Evolutionary conservation across 2,329 filamentous ascomycete species (phyloP).

Genomic region (Xylaria sp.): DNA sequence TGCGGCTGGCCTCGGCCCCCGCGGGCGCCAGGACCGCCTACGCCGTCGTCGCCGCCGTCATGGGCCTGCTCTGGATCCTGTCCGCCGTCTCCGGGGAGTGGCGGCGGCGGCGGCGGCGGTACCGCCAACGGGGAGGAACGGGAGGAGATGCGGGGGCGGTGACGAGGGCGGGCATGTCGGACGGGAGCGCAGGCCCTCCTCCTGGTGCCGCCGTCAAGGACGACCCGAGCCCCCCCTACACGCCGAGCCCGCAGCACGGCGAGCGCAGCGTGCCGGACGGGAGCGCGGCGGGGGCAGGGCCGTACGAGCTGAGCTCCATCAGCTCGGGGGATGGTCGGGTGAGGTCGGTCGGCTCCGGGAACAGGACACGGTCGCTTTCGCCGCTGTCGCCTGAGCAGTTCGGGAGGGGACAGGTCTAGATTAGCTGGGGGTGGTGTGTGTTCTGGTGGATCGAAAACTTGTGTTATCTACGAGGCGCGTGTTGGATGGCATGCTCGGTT

Average conservation of each 20-base stretch:
- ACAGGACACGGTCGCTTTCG: conserved; percentile 9
- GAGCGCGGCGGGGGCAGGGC: not conserved
- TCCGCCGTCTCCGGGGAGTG: conserved; percentile 38
- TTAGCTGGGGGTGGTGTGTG: not conserved
- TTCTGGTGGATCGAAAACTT: not conserved
- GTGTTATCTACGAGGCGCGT: not conserved
- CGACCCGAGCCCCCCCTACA: conserved; percentile 26
- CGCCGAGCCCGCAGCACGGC: conserved; percentile 10
- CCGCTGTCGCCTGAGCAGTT: conserved; percentile 16
- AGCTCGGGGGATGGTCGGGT: conserved; percentile 2
- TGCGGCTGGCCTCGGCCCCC: conserved; percentile 41
- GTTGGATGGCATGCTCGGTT: too few species aligned
- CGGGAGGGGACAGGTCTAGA: conserved; percentile 20
- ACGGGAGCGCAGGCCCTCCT: not conserved
- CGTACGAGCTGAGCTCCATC: conserved; percentile 11
- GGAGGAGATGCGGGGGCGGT: too few species aligned
- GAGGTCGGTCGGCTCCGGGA: not conserved
- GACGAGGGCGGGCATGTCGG: too few species aligned
- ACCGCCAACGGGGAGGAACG: too few species aligned
- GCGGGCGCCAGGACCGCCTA: conserved; percentile 40
- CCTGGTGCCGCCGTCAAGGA: conserved; percentile 13
- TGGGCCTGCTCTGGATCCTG: conserved; percentile 43
- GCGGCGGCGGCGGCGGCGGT: conserved; percentile 26
- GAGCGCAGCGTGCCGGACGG: not conserved
- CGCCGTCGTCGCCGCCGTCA: conserved; percentile 41